Base-by-base conservation (phyloP, 345 rosid genomes). In the Populus pruinosa region DNA sequence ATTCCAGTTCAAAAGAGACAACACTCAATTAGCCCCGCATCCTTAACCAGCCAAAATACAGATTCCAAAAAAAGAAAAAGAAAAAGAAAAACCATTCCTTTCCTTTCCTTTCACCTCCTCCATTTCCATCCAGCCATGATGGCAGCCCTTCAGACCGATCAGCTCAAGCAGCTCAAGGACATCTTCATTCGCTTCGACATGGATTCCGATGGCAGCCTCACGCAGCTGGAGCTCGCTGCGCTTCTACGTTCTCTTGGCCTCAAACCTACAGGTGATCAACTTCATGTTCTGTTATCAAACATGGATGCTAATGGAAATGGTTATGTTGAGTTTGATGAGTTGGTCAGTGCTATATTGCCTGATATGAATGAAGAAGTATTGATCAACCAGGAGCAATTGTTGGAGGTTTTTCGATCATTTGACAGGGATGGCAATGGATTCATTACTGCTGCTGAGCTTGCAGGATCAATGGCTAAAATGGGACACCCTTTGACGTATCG, bases 161-260 rank as follows among this genome's bases (percentile, higher is more conserved):
- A 95, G 71, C 77, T 92, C 2, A 82, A 86, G 55, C 97, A 95
- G 74, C 92, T 95, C 17, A 87, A 84, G 82, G 96, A 87, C 86
- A 93, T 95, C 65, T 95, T 95, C 89, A 69, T n/a, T 47, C 91
- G 92, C 5, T 95, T 95, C 83, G 97, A 95, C 89, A 91, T 93
- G 98, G 94, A 95, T 79, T 69, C 87, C 17, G 94, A 92, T 74
- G 97, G 92, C 73, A 92, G 93, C 89, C 85, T 92, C 8, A 92
- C 97, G 2, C 93, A 88, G 68, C 92, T 95, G 1, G 99, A 93
- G 72, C 91, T 95, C 55, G 99, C 96, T 18, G 96, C 99, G 9
- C 94, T 95, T 67, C 89, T 95, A 38, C 92, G 98, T 11, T 89
- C 99, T 44, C 81, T 93, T 21, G 98, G 99, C 12, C 87, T 93